phyloP scores from a whole-genome alignment of 805 yeast genomes.

The Pichia cephalocereana region DNA sequence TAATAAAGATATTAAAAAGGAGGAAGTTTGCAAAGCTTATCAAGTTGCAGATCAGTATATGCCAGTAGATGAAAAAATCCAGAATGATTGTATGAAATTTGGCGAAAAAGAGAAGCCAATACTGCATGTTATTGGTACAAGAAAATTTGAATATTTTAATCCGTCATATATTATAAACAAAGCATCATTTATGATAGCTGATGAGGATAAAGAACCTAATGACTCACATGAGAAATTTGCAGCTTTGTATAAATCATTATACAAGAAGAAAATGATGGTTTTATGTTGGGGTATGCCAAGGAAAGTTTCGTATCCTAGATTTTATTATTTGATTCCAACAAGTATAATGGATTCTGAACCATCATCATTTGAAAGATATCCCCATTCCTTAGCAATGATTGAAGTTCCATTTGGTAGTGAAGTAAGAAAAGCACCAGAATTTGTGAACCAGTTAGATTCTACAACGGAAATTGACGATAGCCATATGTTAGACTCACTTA shows the following conservation, averaged over 20 bases:
- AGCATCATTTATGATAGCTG: slow-evolving; percentile 60
- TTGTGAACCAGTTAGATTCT: slow-evolving; percentile 16
- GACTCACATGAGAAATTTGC: slow-evolving; percentile 64
- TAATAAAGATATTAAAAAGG: slow-evolving; percentile 30
- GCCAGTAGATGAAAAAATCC: slow-evolving; percentile 14
- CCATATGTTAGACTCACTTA: slow-evolving; percentile 16
- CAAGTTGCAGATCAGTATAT: slow-evolving; percentile 38
- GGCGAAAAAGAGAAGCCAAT: slow-evolving; percentile 34
- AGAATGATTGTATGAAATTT: slow-evolving; percentile 13
- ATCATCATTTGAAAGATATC: slow-evolving; percentile 24
- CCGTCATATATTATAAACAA: slow-evolving; percentile 44
- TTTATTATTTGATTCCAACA: slow-evolving; percentile 56
- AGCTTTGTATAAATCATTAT: slow-evolving; percentile 54
- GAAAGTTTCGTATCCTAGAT: slow-evolving; percentile 41
- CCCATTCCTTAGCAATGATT: slow-evolving; percentile 68
- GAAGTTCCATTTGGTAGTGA: slow-evolving; percentile 70
- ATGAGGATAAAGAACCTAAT: slow-evolving; percentile 40
- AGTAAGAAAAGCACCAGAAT: slow-evolving; percentile 52
- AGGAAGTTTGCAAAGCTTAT: slow-evolving; percentile 29
- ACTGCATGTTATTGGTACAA: slow-evolving; percentile 61
- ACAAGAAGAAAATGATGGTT: slow-evolving; percentile 44
- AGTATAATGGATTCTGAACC: slow-evolving; percentile 11
- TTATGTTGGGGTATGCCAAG: slow-evolving; percentile 65
- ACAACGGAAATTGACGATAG: slow-evolving; percentile 11
- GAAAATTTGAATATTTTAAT: slow-evolving; percentile 35